Evolutionary conservation across 2,329 filamentous ascomycete genomes (phyloP), one percentile per base, ranked within the genome.

Genomic region (Tetracladium maxilliforme): DNA sequence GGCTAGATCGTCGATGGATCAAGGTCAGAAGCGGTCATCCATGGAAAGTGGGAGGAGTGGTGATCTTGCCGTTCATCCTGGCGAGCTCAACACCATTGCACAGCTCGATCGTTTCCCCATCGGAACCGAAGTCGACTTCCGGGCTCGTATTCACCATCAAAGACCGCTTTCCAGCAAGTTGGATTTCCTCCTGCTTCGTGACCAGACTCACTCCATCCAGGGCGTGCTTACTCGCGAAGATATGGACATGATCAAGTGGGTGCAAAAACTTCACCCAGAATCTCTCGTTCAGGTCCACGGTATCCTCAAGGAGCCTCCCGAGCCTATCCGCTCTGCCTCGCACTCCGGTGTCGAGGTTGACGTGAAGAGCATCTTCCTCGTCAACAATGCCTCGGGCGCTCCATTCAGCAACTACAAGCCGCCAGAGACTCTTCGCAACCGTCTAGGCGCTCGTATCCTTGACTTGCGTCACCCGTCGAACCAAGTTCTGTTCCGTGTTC

Each of bases 401-500:
- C n/a, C 16, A 35, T 21, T 22, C 35, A 25, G 19, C 6, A 64
- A 64, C 26, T 64, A 63, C 38, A 68, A 70, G 38, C 68, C 82
- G 24, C 65, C 72, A 3, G 77, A 82, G 32, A 54, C 59, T 3
- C 50, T 56, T 38, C 66, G 78, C 29, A 77, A 79, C 19, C 78
- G 86, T 31, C 60, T 84, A 37, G 61, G 65, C 28, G 84, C 86
- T 47, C 75, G 86, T 25, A 70, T 93, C 31, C 68, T 92, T 22
- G 86, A 87, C 50, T 58, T 93, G 25, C 70, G 86, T 24, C 86
- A 86, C n/a, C 77, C 81, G 1, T 69, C 81, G 2, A 83, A 84
- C 24, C 84, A 93, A 47, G 72, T 78, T 17, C 77, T 93, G 34
- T 92, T 93, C 61, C 77, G 82, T 30, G 71, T 93, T 24, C 81